Evolutionary conservation across 2,329 filamentous ascomycete species (phyloP).

Genomic region (Beauveria scarabaeidicola): DNA sequence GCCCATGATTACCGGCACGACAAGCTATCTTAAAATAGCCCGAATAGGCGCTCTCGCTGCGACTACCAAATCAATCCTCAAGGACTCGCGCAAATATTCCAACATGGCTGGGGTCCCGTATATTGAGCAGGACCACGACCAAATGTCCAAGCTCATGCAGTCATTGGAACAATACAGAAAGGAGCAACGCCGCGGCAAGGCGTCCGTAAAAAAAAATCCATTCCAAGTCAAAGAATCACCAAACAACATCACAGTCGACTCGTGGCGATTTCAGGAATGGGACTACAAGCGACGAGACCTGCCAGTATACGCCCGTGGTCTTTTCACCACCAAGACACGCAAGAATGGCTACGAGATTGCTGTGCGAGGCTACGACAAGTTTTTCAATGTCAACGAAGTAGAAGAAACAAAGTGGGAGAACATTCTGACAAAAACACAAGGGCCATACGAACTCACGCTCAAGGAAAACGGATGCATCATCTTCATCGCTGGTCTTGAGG

Average conservation of each 20-base stretch:
- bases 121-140: constrained; percentile 57
- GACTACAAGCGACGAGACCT: constrained; percentile 85
- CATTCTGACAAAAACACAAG: constrained; percentile 65
- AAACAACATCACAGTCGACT: constrained; percentile 64
- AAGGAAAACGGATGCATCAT: constrained; percentile 99
- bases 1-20: background rate
- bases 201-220: constrained; percentile 72
- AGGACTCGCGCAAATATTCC: background rate
- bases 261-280: constrained; percentile 91
- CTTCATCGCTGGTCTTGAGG: constrained; percentile 85
- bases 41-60: background rate
- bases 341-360: constrained; percentile 67
- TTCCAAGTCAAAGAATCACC: constrained; percentile 59
- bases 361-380: constrained; percentile 93
- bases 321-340: constrained; percentile 74
- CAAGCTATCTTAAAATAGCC: background rate
- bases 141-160: constrained; percentile 57
- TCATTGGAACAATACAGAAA: constrained; percentile 51
- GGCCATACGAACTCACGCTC: constrained; percentile 89
- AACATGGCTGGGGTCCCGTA: constrained; percentile 42
- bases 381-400: constrained; percentile 90
- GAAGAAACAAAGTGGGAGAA: constrained; percentile 72
- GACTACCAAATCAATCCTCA: background rate
- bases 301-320: constrained; percentile 84
- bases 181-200: constrained; percentile 47